Conservation (phyloP, 2,329 filamentous ascomycete genomes). For the Aspergillus texensis region DNA sequence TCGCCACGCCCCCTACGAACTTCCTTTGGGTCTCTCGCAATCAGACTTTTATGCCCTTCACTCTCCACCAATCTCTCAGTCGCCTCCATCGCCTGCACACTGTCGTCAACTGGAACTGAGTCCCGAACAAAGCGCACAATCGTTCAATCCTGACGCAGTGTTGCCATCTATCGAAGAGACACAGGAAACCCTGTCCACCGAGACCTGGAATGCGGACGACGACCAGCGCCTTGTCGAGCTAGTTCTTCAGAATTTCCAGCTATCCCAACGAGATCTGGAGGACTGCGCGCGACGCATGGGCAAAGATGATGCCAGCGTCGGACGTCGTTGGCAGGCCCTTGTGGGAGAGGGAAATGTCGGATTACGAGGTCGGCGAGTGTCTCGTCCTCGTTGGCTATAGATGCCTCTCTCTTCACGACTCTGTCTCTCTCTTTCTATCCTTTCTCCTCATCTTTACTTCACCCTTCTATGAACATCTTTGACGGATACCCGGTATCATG, state of each 20-base stretch:
- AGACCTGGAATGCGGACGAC: slow-evolving; percentile 44
- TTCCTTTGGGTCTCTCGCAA: slow-evolving; percentile 47
- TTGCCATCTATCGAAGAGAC: slow-evolving; percentile 41
- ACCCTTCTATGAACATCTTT: slow-evolving; percentile 7
- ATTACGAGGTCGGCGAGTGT: slow-evolving; percentile 35
- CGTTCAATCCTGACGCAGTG: slow-evolving; percentile 35
- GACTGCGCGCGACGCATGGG: slow-evolving; percentile 49
- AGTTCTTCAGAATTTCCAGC: slow-evolving; percentile 48
- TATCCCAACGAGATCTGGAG: slow-evolving; percentile 48
- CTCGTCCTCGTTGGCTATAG: slow-evolving; percentile 29
- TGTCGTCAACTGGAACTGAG: slow-evolving; percentile 15
- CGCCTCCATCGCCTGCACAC: slow-evolving; percentile 31
- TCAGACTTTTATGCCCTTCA: slow-evolving; percentile 49
- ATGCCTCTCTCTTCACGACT: background rate
- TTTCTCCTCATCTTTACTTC: background rate
- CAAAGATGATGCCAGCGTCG: slow-evolving; percentile 43
- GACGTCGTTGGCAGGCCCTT: slow-evolving; percentile 46
- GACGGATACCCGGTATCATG: slow-evolving; percentile 5
- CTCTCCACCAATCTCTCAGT: slow-evolving; percentile 36
- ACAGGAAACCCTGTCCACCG: slow-evolving; percentile 20
- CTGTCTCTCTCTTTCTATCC: background rate
- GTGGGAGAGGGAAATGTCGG: slow-evolving; percentile 48
- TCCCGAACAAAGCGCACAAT: slow-evolving; percentile 15
- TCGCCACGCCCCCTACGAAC: slow-evolving; percentile 44
- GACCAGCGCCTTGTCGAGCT: slow-evolving; percentile 47